Evolutionary conservation across 225 moss, liverwort and hornwort species (phyloP), one percentile per base, ranked within the genome.

Genomic region (Pseudoscleropodium purum): DNA sequence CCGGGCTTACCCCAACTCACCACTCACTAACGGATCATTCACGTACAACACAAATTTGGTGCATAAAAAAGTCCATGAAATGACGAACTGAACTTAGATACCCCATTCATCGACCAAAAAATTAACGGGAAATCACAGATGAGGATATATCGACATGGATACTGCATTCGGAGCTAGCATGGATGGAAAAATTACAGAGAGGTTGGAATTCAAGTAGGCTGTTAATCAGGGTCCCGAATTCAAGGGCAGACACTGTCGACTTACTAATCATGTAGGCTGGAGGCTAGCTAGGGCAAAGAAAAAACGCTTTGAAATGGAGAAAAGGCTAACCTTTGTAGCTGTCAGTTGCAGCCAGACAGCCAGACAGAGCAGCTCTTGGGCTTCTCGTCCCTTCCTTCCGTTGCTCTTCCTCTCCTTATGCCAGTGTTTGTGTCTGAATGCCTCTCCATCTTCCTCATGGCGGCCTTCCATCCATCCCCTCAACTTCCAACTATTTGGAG

Each of bases 391-490:
- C 64, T 62, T 23, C 64, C 25, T 90, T 74, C 89, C 79, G 75
- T 87, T 91, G 73, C 88, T 90, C 81, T 82, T 88, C 90, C 68
- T 70, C 56, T 85, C 65, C 79, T n/a, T 27, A 39, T 56, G 56
- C 45, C 43, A 43, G 45, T 30, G 19, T 57, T 61, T 67, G 82
- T 51, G 66, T 33, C 31, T 41, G 60, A 19, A 18, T 80, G 88
- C 83, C 91, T 86, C 84, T 93, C 84, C 90, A 77, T 51, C 91
- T 93, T 90, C 93, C 89, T 52, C 86, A 83, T 88, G 85, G 87
- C 75, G 81, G 61, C 78, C 34, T 75, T 85, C 67, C 84, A 75
- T 90, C 85, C 87, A 85, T 92, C 85, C 72, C 57, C 87, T 89
- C 77, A 39, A 45, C 57, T 87, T 85, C 77, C 82, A 67, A 81